A percentile compares a stretch with the other conserved stretches of the same genome.
Conservation (phyloP, 352 stramenopile genomes). For the Globisporangium yorkense region DNA sequence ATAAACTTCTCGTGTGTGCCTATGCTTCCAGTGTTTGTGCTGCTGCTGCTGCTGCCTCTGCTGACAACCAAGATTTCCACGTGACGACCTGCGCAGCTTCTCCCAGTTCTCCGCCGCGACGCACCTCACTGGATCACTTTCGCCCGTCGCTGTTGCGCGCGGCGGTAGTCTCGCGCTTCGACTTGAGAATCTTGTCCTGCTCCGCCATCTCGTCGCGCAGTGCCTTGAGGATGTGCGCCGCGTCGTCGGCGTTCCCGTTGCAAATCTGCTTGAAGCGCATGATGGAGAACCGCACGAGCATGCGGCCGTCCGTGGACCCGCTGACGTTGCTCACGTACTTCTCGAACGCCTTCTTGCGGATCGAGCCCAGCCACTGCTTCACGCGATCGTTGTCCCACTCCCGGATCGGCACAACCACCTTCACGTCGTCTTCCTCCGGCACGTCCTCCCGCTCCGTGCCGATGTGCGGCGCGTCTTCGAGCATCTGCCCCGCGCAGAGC, state of each 20-base stretch:
- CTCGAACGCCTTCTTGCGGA: slow-evolving; percentile 41
- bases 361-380: slow-evolving; percentile 38
- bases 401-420: slow-evolving; percentile 29
- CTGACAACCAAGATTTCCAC: too few species aligned
- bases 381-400: slow-evolving; percentile 59
- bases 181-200: slow-evolving; percentile 51
- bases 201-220: slow-evolving; percentile 45
- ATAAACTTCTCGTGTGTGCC: too few species aligned
- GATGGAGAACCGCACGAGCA: slow-evolving; percentile 55
- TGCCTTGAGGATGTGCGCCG: slow-evolving; percentile 50
- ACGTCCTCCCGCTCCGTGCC: slow-evolving; percentile 48
- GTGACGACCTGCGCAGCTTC: background rate
- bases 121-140: background rate
- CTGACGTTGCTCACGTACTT: slow-evolving; percentile 50
- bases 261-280: slow-evolving; percentile 65
- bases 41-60: too few species aligned
- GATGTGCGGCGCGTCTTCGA: slow-evolving; percentile 47
- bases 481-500: slow-evolving; percentile 60
- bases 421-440: slow-evolving; percentile 33
- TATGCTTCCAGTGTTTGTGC: too few species aligned
- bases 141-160: slow-evolving; percentile 9
- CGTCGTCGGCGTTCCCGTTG: slow-evolving; percentile 47
- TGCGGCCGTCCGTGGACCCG: slow-evolving; percentile 42
- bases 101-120: background rate
- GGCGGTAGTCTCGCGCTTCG: slow-evolving; percentile 39